Conservation (phyloP, 2,329 filamentous ascomycete genomes). For the Aotearoamyces nothofagi region DNA sequence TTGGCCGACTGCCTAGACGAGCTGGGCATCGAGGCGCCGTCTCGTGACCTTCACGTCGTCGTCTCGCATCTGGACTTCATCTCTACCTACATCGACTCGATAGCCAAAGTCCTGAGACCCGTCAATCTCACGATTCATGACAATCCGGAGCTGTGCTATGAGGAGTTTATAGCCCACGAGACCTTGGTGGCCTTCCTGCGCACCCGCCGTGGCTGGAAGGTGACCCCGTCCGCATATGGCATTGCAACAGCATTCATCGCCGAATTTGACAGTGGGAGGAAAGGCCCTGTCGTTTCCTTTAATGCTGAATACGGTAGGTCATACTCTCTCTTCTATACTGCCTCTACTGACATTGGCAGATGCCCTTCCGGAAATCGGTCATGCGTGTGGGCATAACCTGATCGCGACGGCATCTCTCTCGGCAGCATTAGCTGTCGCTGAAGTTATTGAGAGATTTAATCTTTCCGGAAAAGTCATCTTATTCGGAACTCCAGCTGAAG, state of each 20-base stretch:
- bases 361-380: constrained; percentile 24
- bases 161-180: constrained; percentile 33
- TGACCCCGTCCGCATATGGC: constrained; percentile 33
- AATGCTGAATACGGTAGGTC: constrained; percentile 19
- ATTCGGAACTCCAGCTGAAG: constrained; percentile 27
- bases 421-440: constrained; percentile 19
- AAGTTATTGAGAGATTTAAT: constrained; percentile 2
- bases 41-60: too few relatives aligned
- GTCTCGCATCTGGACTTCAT: constrained; percentile 23
- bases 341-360: constrained; percentile 19
- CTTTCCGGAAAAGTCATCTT: constrained; percentile 7
- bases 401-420: constrained; percentile 24
- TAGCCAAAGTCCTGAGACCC: constrained; percentile 24
- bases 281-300: constrained; percentile 27
- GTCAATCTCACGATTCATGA: constrained; percentile 35
- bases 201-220: constrained; percentile 28
- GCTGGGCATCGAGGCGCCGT: too few relatives aligned
- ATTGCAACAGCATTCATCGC: constrained; percentile 37
- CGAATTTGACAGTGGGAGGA: constrained; percentile 27
- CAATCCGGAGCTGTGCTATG: constrained; percentile 31
- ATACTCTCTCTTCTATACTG: background rate
- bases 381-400: constrained; percentile 30
- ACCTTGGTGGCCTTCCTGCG: constrained; percentile 31
- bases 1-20: too few relatives aligned
- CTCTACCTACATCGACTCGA: constrained; percentile 23